Conservation (phyloP, 495 filamentous ascomycete species). For the Lentithecium fluviatile region DNA sequence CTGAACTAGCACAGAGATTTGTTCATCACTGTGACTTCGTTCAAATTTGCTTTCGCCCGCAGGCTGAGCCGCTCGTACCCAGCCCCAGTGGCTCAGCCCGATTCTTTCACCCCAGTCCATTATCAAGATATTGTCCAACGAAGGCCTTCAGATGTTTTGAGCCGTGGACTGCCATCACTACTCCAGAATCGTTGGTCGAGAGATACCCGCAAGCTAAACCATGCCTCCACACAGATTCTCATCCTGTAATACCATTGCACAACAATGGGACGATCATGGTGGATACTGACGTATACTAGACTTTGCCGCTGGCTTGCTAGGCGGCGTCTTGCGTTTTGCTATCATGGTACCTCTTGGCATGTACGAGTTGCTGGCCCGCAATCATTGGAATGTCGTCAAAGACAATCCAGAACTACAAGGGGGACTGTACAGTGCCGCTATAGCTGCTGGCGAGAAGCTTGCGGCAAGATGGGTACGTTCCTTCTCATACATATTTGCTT, state of each 20-base stretch:
- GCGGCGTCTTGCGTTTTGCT: conserved; percentile 17
- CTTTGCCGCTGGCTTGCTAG: not conserved
- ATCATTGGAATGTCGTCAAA: conserved; percentile 27
- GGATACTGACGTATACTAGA: not conserved
- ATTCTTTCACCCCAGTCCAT: no score
- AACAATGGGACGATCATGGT: not conserved
- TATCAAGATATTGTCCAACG: no score
- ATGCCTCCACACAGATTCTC: no score
- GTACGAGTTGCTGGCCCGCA: conserved; percentile 1
- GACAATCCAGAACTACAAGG: conserved; percentile 23
- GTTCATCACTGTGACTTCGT: no score
- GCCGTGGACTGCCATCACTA: no score
- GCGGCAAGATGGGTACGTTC: conserved; percentile 17
- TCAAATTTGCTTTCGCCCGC: no score
- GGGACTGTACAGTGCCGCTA: conserved; percentile 16
- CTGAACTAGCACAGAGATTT: no score
- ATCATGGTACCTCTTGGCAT: conserved; percentile 24
- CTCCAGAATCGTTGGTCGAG: no score
- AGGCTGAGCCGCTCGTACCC: no score
- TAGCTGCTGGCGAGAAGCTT: conserved; percentile 6
- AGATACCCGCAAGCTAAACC: no score
- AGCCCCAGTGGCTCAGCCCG: no score
- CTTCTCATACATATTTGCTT: not conserved
- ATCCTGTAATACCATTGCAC: not conserved
- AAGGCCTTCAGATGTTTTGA: no score